A percentile compares a stretch with the other conserved stretches of the same genome.
Evolutionary conservation across 176 grass and related monocot species (phyloP).

Genomic region (Triticum monococcum): DNA sequence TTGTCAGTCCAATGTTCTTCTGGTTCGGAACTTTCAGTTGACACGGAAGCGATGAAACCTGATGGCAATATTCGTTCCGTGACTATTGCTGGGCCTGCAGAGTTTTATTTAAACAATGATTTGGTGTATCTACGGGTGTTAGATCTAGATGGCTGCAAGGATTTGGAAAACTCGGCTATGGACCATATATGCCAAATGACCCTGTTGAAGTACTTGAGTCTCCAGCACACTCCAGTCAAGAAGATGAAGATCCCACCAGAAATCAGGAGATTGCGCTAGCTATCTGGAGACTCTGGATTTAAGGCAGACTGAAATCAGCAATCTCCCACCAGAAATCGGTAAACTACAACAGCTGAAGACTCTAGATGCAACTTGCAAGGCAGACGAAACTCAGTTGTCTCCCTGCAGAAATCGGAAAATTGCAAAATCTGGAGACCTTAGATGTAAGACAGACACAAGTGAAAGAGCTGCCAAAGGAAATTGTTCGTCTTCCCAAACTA

Average conservation of each 20-base stretch:
- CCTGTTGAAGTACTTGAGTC: background rate
- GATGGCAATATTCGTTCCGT: background rate
- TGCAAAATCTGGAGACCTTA: background rate
- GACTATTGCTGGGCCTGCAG: background rate
- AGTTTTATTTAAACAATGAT: background rate
- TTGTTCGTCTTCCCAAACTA: background rate
- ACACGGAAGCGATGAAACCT: background rate
- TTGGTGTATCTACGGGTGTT: background rate
- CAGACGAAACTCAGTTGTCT: background rate
- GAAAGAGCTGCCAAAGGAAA: background rate
- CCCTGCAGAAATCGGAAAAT: background rate
- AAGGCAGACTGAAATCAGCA: background rate
- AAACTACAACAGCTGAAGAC: background rate
- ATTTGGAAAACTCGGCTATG: background rate
- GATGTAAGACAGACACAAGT: conserved; percentile 12
- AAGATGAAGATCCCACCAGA: background rate
- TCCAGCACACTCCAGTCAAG: background rate
- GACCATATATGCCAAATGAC: background rate
- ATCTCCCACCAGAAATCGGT: background rate
- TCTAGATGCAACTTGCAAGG: background rate
- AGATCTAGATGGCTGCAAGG: conserved; percentile 13
- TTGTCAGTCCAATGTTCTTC: background rate
- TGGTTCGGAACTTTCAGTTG: background rate
- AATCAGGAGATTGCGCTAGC: background rate
- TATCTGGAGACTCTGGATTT: background rate